Evolutionary conservation across 2,329 filamentous ascomycete genomes (phyloP), one percentile per base, ranked within the genome.

Genomic region (Penicillium hordei): DNA sequence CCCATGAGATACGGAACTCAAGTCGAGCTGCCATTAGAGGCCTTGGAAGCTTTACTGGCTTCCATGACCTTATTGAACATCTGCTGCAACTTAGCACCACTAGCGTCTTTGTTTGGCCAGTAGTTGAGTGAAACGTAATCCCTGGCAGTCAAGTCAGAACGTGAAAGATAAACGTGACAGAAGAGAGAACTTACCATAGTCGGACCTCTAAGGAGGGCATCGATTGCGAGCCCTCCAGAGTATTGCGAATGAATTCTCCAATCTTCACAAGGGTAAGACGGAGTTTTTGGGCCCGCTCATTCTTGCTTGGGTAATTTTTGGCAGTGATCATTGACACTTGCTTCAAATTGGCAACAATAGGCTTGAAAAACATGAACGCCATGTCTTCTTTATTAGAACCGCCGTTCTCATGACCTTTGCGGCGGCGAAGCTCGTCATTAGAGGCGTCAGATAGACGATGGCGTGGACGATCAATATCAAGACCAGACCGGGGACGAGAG

Each of bases 291-390:
- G 78, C 79, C 40, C 79, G 74, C 56, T 77, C 70, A 17, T 68
- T 58, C 60, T 79, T 78, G 57, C 74, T 75, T 9, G 78, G 76
- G 43, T 78, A 74, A 38, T 74, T 76, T 54, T 77, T 75, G 57
- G 79, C 80, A 1, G 77, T 81, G 42, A 79, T 76, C 33, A 69
- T 70, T 25, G 77, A 74, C n/a, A 80, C 76, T 52, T 73, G 72
- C 57, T 71, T 75, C 23, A 80, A 66, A 50, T 76, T 72, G 38
- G 76, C 74, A 42, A 72, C 72, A 38, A 81, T 78, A 13, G 79
- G 79, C 55, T 75, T 77, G 67, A 81, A 81, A 59, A 81, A 71
- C 60, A 74, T 68, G 48, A 72, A 73, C 52, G 77, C 69, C 66
- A 79, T 77, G 39, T 76, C 72, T 60, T 77, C 67, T 39, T 71